These are phyloP conservation scores for Phytophthora brassicae DNA, from an alignment of 352 stramenopile species.

Conservation along the genomic window DNA sequence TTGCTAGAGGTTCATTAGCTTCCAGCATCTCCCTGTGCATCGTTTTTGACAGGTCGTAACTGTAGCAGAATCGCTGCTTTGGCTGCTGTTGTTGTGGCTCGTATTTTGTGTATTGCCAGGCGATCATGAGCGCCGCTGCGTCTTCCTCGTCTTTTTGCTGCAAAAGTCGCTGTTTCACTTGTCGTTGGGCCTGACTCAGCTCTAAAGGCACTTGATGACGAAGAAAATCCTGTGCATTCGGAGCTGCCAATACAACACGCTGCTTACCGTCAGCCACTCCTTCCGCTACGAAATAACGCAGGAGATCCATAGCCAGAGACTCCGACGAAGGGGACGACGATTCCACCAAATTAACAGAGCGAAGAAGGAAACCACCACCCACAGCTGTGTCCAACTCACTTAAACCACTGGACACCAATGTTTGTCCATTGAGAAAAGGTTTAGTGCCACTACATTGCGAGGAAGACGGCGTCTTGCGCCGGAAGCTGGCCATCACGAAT, in stretches of 20 bases:
- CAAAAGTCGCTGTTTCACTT: slow-evolving; percentile 58
- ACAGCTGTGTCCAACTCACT: slow-evolving; percentile 55
- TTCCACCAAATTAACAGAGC: slow-evolving; percentile 56
- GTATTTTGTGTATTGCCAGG: slow-evolving; percentile 83
- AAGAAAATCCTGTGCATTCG: slow-evolving; percentile 44
- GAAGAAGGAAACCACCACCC: slow-evolving; percentile 55
- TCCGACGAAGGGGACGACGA: slow-evolving; percentile 27
- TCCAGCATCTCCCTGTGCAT: slow-evolving; percentile 57
- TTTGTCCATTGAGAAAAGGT: slow-evolving; percentile 71
- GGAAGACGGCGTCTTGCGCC: slow-evolving; percentile 26
- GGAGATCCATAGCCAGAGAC: slow-evolving; percentile 47
- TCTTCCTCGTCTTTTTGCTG: slow-evolving; percentile 8
- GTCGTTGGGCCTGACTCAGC: slow-evolving; percentile 66
- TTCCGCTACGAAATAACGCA: slow-evolving; percentile 69
- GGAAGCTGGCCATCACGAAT: slow-evolving; percentile 50
- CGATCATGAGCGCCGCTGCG: slow-evolving; percentile 48
- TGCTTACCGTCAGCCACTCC: slow-evolving; percentile 47
- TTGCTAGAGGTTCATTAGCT: slow-evolving; percentile 37
- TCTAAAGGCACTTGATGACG: slow-evolving; percentile 51
- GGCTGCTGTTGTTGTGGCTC: slow-evolving; percentile 2
- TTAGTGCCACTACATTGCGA: slow-evolving; percentile 45
- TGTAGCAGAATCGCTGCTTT: slow-evolving; percentile 63
- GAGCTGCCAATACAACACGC: slow-evolving; percentile 34
- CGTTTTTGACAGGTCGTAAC: slow-evolving; percentile 63
- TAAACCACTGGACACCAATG: slow-evolving; percentile 55